These are phyloP conservation scores for Cyamopsis tetragonoloba DNA, from an alignment of 306 rosid species.

Conservation along the genomic window DNA sequence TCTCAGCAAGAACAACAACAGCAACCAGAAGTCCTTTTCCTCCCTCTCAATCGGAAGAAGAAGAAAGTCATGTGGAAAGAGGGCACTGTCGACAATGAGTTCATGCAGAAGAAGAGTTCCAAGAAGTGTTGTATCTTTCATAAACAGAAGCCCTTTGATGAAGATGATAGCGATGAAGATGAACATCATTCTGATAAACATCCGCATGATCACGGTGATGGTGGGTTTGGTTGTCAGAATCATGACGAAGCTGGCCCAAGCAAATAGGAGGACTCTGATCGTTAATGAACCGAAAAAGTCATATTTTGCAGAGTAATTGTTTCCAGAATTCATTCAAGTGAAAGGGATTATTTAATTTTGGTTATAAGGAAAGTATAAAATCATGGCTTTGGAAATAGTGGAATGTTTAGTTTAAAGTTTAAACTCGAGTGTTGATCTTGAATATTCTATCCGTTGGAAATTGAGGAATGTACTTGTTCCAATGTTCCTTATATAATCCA, in stretches of 20 bases:
- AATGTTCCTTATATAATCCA: too few relatives aligned
- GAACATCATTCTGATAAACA: conserved; percentile 30
- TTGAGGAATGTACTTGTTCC: too few relatives aligned
- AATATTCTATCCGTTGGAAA: too few relatives aligned
- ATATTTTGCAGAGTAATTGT: conserved; percentile 6
- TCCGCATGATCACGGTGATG: conserved; percentile 29
- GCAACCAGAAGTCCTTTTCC: conserved; percentile 52
- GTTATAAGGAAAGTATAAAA: neutral
- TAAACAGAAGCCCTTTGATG: conserved; percentile 61
- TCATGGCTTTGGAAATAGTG: neutral
- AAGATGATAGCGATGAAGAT: conserved; percentile 80
- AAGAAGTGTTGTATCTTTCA: conserved; percentile 96
- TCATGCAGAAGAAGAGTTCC: conserved; percentile 94
- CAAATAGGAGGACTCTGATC: conserved; percentile 27
- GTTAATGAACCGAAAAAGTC: neutral
- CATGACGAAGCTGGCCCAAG: conserved; percentile 44
- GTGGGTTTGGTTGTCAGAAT: conserved; percentile 41
- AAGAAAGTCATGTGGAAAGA: conserved; percentile 92
- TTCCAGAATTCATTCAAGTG: neutral
- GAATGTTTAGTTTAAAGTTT: neutral
- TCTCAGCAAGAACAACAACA: conserved; percentile 46
- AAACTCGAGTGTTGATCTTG: too few relatives aligned
- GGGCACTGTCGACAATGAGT: conserved; percentile 93
- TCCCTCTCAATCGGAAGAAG: conserved; percentile 79
- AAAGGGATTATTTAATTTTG: neutral